phyloP scores from a whole-genome alignment of 2,329 filamentous ascomycete genomes.

The Monosporascus sp. region DNA sequence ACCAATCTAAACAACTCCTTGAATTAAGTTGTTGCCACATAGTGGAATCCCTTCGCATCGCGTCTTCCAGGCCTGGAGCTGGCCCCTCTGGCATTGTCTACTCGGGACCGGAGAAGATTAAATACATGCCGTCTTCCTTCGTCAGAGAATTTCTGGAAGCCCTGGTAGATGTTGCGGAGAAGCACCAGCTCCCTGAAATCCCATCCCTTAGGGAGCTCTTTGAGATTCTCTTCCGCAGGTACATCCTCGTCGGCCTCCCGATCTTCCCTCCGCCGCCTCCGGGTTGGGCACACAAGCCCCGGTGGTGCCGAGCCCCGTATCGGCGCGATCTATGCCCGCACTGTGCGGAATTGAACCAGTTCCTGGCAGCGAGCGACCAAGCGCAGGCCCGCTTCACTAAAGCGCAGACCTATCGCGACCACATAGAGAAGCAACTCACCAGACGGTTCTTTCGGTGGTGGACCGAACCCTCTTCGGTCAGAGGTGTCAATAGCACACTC shows the following conservation, averaged over 20 bases:
- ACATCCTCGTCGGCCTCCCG: background rate
- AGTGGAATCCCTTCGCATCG: background rate
- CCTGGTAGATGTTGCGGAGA: background rate
- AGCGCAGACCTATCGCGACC: background rate
- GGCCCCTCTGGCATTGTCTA: too few relatives aligned
- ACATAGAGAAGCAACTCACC: slow-evolving; percentile 1
- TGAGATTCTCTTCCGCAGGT: slow-evolving; percentile 2
- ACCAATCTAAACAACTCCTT: background rate
- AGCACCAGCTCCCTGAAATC: background rate
- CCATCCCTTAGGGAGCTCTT: background rate
- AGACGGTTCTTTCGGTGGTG: background rate
- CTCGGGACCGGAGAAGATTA: background rate
- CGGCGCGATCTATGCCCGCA: background rate
- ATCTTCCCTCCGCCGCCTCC: background rate
- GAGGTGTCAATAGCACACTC: background rate
- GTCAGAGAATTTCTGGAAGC: background rate
- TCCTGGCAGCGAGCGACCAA: slow-evolving; percentile 1
- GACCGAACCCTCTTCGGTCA: background rate
- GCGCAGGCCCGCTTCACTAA: background rate
- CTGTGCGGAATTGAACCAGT: slow-evolving; percentile 1
- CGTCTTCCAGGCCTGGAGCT: background rate
- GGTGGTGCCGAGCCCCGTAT: background rate
- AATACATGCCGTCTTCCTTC: background rate
- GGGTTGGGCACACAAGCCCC: background rate
- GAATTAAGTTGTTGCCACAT: background rate